phyloP scores from a whole-genome alignment of 768 basidiomycete genomes.

The Mycena vulgaris region DNA sequence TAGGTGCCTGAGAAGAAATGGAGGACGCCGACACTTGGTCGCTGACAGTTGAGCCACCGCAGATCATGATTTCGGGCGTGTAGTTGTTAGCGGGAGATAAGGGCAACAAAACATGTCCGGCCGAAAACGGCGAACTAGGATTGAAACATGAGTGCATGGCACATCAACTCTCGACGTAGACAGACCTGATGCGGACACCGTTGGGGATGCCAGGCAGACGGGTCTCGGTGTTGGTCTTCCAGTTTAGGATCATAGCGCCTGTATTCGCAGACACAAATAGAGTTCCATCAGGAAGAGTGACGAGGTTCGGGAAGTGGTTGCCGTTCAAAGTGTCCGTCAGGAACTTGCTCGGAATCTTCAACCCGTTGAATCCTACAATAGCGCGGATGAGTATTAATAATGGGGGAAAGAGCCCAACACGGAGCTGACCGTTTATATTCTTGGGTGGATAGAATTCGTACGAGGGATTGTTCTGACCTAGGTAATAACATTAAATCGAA shows the following conservation, averaged over 20 bases:
- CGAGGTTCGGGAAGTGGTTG: constrained; percentile 44
- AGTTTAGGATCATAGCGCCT: constrained; percentile 59
- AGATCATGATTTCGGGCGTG: constrained; percentile 63
- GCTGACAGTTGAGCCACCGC: constrained; percentile 58
- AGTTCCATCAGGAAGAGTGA: constrained; percentile 58
- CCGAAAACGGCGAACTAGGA: constrained; percentile 53
- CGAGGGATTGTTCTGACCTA: constrained; percentile 74
- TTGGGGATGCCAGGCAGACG: constrained; percentile 62
- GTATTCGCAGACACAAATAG: constrained; percentile 60
- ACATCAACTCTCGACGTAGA: neutral
- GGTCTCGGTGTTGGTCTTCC: constrained; percentile 55
- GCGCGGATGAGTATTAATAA: neutral
- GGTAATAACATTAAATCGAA: constrained; percentile 36
- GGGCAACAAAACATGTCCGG: constrained; percentile 55
- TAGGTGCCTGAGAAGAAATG: constrained; percentile 57
- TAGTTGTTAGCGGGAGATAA: constrained; percentile 55
- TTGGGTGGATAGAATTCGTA: constrained; percentile 60
- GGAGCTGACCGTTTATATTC: constrained; percentile 52
- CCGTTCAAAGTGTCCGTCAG: constrained; percentile 34
- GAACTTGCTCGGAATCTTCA: constrained; percentile 36
- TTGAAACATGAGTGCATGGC: neutral
- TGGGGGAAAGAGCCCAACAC: neutral
- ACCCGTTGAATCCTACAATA: constrained; percentile 40
- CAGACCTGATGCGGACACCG: constrained; percentile 56
- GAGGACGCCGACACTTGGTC: constrained; percentile 47